These are phyloP conservation scores for Hibiscus syriacus DNA, from an alignment of 345 rosid genomes.

Conservation along the genomic window DNA sequence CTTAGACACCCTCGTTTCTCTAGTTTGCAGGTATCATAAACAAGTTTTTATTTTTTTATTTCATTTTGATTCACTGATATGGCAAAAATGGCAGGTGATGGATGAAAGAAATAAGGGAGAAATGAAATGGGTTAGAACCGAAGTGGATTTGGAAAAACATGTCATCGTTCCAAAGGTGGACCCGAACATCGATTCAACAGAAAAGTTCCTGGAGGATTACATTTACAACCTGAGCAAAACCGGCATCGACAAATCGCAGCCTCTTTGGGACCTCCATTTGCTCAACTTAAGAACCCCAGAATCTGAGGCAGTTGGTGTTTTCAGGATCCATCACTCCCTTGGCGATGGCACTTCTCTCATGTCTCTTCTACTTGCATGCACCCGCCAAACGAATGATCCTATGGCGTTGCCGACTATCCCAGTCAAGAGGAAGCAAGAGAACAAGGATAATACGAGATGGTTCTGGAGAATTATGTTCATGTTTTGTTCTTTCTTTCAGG, in stretches of 20 bases:
- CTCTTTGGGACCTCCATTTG: too few species aligned
- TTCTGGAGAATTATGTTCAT: neutral
- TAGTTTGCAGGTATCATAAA: too few species aligned
- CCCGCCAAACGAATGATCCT: too few species aligned
- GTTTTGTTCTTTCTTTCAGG: conserved; percentile 5
- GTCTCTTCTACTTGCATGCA: too few species aligned
- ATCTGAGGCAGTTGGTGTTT: too few species aligned
- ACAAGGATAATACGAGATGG: neutral
- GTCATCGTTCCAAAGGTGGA: conserved; percentile 22
- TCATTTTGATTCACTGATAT: too few species aligned
- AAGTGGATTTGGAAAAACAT: too few species aligned
- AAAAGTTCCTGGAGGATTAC: conserved; percentile 29
- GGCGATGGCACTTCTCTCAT: too few species aligned
- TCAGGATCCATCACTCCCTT: too few species aligned
- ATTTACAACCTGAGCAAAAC: conserved; percentile 28
- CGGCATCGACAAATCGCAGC: conserved; percentile 24
- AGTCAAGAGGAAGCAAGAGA: conserved; percentile 9
- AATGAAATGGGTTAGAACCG: conserved; percentile 33
- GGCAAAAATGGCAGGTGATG: conserved; percentile 12
- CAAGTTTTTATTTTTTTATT: neutral
- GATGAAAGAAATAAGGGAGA: conserved; percentile 17
- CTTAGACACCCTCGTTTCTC: too few species aligned
- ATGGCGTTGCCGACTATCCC: too few species aligned
- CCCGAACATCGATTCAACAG: conserved; percentile 14
- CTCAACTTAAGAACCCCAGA: too few species aligned